Evolutionary conservation across 164 flowering plant species (phyloP).

Genomic region (Tetrastigma voinierianum): DNA sequence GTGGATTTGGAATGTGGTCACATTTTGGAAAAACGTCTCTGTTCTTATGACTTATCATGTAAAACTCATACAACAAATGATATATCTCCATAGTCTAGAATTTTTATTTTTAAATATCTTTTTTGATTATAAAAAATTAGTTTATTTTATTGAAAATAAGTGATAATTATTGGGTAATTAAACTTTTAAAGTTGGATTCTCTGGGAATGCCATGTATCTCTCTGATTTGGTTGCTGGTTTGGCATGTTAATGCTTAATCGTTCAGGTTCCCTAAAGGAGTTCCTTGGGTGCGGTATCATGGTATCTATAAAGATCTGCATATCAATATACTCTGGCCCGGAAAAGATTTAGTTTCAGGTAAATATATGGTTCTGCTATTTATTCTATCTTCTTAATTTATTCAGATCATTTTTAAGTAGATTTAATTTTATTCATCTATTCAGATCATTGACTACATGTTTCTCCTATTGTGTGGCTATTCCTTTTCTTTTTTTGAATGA

Average conservation of each 20-base stretch:
- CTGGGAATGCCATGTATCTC: not conserved
- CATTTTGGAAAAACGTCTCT: too few relatives aligned
- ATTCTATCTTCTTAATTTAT: not conserved
- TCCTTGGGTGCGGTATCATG: conserved; percentile 92
- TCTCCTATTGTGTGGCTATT: too few relatives aligned
- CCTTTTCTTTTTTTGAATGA: too few relatives aligned
- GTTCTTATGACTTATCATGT: too few relatives aligned
- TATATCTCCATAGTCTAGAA: too few relatives aligned
- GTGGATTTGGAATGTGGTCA: too few relatives aligned
- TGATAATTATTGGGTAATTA: not conserved
- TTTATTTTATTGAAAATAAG: not conserved
- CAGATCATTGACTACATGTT: too few relatives aligned
- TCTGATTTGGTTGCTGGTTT: not conserved
- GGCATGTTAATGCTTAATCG: not conserved
- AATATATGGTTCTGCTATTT: conserved; percentile 15
- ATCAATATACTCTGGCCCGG: conserved; percentile 85
- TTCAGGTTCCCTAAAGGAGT: conserved; percentile 92
- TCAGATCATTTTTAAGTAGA: not conserved
- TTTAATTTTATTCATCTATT: too few relatives aligned
- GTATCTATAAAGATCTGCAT: conserved; percentile 68
- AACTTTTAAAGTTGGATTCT: not conserved
- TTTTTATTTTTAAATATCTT: too few relatives aligned
- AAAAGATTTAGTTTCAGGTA: conserved; percentile 75
- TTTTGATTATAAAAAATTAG: not conserved
- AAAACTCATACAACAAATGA: too few relatives aligned